Evolutionary conservation across 2,329 filamentous ascomycete genomes (phyloP), one percentile per base, ranked within the genome.

Genomic region (Claviceps humidiphila): DNA sequence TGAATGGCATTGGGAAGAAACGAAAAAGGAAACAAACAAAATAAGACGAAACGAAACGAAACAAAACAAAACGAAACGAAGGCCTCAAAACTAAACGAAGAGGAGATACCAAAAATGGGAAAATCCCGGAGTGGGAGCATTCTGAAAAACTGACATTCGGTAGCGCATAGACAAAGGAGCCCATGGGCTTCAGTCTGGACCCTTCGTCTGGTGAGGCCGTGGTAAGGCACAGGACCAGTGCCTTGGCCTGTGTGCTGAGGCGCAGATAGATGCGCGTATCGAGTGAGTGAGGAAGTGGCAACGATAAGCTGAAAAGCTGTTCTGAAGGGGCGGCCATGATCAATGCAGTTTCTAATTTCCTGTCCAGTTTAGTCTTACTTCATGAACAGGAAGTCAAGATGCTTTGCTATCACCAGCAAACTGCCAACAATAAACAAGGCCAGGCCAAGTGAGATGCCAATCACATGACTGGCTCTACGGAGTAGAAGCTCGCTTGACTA

Each of bases 111-210:
- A 8, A 22, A 37, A 20, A 43, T 7, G 17, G 22, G 30, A 11
- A 34, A 34, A 34, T 11, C 9, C 30, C 3, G 11, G 30, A 72
- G 61, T 74, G 73, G 64, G 66, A 71, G 75, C 79, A 59, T 14
- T 24, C 24, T 26, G 26, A 37, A 40, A 20, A 6, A 50, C 48
- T 50, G 26, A 95, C 93, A 70, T 95, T 86, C 16, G 93, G 91
- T 66, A 98, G 80, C 2, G 90, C 87, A 65, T 95, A 97, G 46
- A 97, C 87, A 63, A 97, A 91, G 49, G 89, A 95, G 3, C 93
- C 91, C 68, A 97, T 76, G 49, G 77, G 71, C 42, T 77, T 71
- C 7, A 74, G 64, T 8, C 68, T 63, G 13, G 70, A 70, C n/a
- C 68, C 64, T 43, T 80, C 75, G 50, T 78, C 78, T 52, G 71